These are phyloP conservation scores for Talaromyces rugulosus DNA, from an alignment of 2,329 filamentous ascomycete genomes.

Conservation along the genomic window DNA sequence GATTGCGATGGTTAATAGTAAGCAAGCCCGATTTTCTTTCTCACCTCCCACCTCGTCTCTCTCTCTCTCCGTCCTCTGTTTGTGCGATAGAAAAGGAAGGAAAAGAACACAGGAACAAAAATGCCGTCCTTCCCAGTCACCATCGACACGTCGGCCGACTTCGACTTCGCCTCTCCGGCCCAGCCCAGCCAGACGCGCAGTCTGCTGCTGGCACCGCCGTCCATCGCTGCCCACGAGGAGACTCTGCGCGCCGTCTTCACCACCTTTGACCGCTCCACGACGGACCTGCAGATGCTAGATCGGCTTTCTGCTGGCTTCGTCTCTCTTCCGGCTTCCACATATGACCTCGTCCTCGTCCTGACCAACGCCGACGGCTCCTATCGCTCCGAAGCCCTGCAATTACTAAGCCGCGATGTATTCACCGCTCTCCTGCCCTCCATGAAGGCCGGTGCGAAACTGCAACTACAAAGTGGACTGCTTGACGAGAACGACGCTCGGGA, in stretches of 20 bases:
- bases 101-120: background rate
- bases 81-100: background rate
- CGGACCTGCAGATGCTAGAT: conserved; percentile 97
- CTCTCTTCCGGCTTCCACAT: conserved; percentile 68
- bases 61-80: background rate
- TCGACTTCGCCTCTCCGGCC: conserved; percentile 35
- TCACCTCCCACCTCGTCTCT: background rate
- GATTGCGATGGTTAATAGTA: background rate
- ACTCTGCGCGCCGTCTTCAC: conserved; percentile 67
- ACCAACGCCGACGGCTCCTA: conserved; percentile 50
- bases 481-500: conserved; percentile 51
- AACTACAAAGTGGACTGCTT: conserved; percentile 63
- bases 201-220: conserved; percentile 85
- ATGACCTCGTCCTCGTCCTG: conserved; percentile 80
- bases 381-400: conserved; percentile 5
- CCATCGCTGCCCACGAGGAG: conserved; percentile 79
- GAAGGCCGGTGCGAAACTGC: conserved; percentile 14
- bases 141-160: conserved; percentile 55
- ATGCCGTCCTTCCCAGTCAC: conserved; percentile 45
- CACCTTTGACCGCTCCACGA: conserved; percentile 67
- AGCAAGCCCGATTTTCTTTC: background rate
- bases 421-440: conserved; percentile 10
- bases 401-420: conserved; percentile 9
- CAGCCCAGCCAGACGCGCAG: conserved; percentile 48
- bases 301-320: conserved; percentile 79